Percentiles rank a stretch among this genome's conserved stretches.
phyloP scores from a whole-genome alignment of 345 rosid genomes.

The Boechera divaricarpa region DNA sequence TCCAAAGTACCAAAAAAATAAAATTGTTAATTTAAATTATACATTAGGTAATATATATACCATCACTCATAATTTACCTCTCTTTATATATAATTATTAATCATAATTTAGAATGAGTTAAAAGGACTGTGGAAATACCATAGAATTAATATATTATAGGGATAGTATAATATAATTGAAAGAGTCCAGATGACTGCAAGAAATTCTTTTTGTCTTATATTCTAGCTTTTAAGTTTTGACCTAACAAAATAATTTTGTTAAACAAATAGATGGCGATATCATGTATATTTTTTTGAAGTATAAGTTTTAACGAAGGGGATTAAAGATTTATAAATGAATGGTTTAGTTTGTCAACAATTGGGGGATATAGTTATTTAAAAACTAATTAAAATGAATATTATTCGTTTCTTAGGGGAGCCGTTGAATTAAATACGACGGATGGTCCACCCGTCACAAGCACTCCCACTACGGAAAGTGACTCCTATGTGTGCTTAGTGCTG shows the following conservation, averaged over 20 bases:
- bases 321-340: background rate
- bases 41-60: background rate
- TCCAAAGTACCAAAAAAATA: background rate
- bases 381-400: conserved; percentile 22
- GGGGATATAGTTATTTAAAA: conserved; percentile 13
- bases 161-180: background rate
- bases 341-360: conserved; percentile 15
- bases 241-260: conserved; percentile 10
- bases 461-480: conserved; percentile 45
- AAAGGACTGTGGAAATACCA: conserved; percentile 5
- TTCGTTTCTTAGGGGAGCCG: conserved; percentile 38
- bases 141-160: background rate
- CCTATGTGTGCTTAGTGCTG: conserved; percentile 33
- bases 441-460: conserved; percentile 42
- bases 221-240: conserved; percentile 31
- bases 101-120: background rate
- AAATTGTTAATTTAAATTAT: background rate
- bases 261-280: conserved; percentile 20
- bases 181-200: conserved; percentile 9
- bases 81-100: background rate
- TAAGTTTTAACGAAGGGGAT: background rate
- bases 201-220: conserved; percentile 4
- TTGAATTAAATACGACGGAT: conserved; percentile 33
- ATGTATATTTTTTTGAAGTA: background rate
- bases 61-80: background rate